Conservation (phyloP, 2,329 filamentous ascomycete genomes). For the Fusarium musae region DNA sequence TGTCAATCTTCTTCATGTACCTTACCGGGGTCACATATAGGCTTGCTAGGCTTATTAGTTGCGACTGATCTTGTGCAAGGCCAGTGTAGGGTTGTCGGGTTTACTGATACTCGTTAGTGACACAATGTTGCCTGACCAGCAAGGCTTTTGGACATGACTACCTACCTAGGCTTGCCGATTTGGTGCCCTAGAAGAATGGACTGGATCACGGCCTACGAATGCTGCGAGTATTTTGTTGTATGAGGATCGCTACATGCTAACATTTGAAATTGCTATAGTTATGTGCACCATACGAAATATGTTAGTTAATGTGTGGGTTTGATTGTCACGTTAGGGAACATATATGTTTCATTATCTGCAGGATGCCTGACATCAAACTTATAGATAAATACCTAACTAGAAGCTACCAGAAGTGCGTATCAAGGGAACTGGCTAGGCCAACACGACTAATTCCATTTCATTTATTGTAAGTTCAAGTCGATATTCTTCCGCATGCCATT, state of each 20-base stretch:
- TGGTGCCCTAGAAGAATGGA: neutral
- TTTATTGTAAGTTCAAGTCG: neutral
- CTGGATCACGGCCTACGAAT: neutral
- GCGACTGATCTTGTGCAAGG: too few species aligned
- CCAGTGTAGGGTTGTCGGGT: too few species aligned
- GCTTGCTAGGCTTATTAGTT: too few species aligned
- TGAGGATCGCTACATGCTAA: neutral
- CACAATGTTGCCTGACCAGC: too few species aligned
- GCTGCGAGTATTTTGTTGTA: fast-evolving
- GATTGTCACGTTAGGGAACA: neutral
- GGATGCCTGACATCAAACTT: neutral
- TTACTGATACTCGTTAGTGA: too few species aligned
- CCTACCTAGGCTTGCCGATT: neutral
- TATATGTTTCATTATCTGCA: neutral
- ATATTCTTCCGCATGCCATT: neutral
- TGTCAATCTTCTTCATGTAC: neutral
- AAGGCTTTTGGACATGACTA: too few species aligned
- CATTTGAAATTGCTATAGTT: too few species aligned
- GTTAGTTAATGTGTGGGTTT: neutral
- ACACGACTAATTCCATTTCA: neutral
- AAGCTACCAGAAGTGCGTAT: neutral
- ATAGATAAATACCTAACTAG: neutral
- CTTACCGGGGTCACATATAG: too few species aligned
- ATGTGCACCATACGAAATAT: too few species aligned
- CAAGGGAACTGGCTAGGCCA: neutral